These are phyloP conservation scores for Vigna reflexopilosa DNA, from an alignment of 306 rosid species.

Conservation along the genomic window DNA sequence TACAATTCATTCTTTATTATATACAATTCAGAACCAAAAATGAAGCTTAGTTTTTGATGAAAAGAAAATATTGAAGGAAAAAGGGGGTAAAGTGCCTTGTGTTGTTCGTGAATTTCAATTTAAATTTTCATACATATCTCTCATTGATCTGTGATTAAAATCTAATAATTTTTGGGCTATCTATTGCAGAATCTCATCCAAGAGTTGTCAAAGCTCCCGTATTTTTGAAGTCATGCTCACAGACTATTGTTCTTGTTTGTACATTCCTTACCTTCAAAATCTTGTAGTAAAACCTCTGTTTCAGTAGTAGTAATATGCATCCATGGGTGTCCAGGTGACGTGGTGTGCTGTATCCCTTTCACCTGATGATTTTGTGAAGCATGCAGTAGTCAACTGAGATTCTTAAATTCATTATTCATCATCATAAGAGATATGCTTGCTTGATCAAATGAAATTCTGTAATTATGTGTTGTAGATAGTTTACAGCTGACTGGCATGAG, in stretches of 20 bases:
- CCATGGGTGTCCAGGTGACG: constrained; percentile 2
- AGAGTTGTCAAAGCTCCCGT: constrained; percentile 59
- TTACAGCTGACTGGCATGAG: constrained; percentile 23
- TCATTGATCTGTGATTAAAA: constrained; percentile 18
- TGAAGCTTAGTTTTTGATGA: constrained; percentile 15
- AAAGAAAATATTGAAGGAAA: constrained; percentile 7
- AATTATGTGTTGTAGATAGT: background rate
- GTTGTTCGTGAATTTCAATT: constrained; percentile 17
- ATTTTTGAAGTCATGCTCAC: constrained; percentile 61
- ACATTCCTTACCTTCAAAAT: constrained; percentile 79
- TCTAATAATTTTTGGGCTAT: constrained; percentile 37
- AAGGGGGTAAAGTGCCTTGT: constrained; percentile 17
- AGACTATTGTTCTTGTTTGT: constrained; percentile 96
- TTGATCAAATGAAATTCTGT: constrained; percentile 24
- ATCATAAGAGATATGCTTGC: constrained; percentile 20
- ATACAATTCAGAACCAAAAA: constrained; percentile 28
- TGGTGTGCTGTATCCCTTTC: constrained; percentile 31
- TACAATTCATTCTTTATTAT: constrained; percentile 1
- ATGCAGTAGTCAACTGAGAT: constrained; percentile 30
- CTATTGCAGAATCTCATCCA: constrained; percentile 69
- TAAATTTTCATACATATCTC: constrained; percentile 5
- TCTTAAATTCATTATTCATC: constrained; percentile 29
- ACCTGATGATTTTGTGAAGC: constrained; percentile 36
- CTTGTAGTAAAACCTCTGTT: constrained; percentile 42
- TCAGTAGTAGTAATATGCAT: constrained; percentile 25